A percentile compares a stretch with the other conserved stretches of the same genome.
Conservation (phyloP, 345 rosid genomes). For the Pseudoturritis turrita region DNA sequence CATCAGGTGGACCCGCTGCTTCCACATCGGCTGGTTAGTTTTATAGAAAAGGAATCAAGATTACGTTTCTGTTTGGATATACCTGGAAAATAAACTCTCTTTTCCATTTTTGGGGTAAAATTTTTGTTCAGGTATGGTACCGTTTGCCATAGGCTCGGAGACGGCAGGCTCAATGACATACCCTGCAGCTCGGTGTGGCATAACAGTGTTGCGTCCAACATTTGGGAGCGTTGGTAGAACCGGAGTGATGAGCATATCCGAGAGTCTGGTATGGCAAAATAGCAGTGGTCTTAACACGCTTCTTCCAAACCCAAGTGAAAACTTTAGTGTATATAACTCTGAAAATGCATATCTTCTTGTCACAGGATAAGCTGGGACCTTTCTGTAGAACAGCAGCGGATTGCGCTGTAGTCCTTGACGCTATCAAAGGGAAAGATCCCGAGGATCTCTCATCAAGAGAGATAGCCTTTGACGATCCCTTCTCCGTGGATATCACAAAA, state of each 20-base stretch:
- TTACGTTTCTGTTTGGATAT: neutral
- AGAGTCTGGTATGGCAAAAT: constrained; percentile 53
- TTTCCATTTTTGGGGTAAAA: neutral
- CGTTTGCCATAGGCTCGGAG: constrained; percentile 94
- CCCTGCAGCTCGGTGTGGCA: constrained; percentile 80
- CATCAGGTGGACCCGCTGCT: constrained; percentile 96
- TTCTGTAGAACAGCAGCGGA: constrained; percentile 51
- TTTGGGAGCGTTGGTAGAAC: constrained; percentile 76
- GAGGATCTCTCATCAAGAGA: constrained; percentile 78
- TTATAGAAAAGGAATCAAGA: neutral
- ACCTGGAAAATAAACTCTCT: neutral
- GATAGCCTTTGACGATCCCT: constrained; percentile 61
- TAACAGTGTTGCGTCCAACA: constrained; percentile 84
- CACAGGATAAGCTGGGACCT: constrained; percentile 83
- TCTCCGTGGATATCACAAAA: constrained; percentile 62
- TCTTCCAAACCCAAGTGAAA: neutral
- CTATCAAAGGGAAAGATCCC: constrained; percentile 71
- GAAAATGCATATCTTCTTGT: constrained; percentile 5
- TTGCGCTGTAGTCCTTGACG: constrained; percentile 60
- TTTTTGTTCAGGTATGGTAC: constrained; percentile 56
- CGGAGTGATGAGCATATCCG: constrained; percentile 91
- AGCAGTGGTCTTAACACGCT: neutral
- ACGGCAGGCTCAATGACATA: constrained; percentile 84
- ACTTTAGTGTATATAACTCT: neutral
- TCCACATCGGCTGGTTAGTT: constrained; percentile 71